A percentile compares a stretch with the other conserved stretches of the same genome.
Conservation (phyloP, 2,329 filamentous ascomycete genomes). For the Malbranchea zuffiana region DNA sequence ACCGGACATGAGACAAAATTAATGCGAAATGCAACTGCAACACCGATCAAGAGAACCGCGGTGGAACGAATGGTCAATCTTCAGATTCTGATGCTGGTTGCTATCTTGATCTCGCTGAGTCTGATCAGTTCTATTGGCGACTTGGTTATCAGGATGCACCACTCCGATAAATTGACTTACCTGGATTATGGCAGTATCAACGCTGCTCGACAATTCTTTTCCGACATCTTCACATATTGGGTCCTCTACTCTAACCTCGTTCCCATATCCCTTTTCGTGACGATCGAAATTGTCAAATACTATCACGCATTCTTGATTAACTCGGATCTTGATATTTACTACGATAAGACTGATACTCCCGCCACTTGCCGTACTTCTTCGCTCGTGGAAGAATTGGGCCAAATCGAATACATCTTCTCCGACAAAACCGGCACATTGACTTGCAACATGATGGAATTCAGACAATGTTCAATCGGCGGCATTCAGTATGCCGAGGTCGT, state of each 20-base stretch:
- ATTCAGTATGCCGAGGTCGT: constrained; percentile 90
- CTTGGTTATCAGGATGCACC: constrained; percentile 61
- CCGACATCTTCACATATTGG: constrained; percentile 97
- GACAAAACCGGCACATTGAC: constrained; percentile 96
- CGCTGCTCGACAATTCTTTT: constrained; percentile 72
- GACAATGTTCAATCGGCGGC: constrained; percentile 83
- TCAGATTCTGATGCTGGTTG: constrained; percentile 81
- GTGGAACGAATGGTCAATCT: constrained; percentile 90
- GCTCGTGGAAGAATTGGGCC: constrained; percentile 89
- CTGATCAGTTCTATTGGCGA: constrained; percentile 87
- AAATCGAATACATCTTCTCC: constrained; percentile 97
- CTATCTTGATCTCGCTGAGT: constrained; percentile 71
- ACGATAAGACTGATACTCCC: constrained; percentile 87
- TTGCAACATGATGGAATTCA: constrained; percentile 99
- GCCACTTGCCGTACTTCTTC: constrained; percentile 94
- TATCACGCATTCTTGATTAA: constrained; percentile 97
- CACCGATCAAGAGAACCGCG: constrained; percentile 94
- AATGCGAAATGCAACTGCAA: constrained; percentile 95
- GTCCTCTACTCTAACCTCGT: constrained; percentile 93
- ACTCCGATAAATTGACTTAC: constrained; percentile 56
- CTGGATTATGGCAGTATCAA: constrained; percentile 55
- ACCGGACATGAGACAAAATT: constrained; percentile 97
- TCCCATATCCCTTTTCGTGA: constrained; percentile 95
- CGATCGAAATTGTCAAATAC: constrained; percentile 94
- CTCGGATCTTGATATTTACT: constrained; percentile 94